Percentiles rank a stretch among this genome's conserved stretches.
These are phyloP conservation scores for Alternaria arbusti DNA, from an alignment of 2,329 filamentous ascomycete genomes.

Conservation along the genomic window DNA sequence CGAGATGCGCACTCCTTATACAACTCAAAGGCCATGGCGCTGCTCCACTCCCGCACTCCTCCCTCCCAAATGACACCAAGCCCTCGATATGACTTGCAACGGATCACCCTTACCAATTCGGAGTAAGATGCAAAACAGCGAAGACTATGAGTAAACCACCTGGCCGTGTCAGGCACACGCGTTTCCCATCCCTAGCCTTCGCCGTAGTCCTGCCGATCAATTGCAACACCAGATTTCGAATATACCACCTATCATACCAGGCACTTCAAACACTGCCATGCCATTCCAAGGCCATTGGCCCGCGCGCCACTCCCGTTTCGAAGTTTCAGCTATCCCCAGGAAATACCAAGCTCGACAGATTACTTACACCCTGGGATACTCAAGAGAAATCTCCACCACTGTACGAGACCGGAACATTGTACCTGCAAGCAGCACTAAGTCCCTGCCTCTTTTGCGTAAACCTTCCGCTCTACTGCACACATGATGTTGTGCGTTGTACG, in stretches of 20 bases:
- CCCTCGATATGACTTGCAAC: not conserved
- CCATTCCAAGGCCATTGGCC: not conserved
- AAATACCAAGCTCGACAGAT: not conserved
- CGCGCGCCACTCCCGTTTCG: not conserved
- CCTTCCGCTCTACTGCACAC: not conserved
- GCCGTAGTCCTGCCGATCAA: not conserved
- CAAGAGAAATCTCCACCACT: not conserved
- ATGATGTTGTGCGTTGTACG: not conserved
- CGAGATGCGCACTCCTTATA: not conserved
- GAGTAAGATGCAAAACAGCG: not conserved
- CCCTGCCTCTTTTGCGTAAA: not conserved
- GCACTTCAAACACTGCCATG: not conserved
- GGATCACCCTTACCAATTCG: not conserved
- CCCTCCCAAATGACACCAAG: not conserved
- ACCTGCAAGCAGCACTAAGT: not conserved
- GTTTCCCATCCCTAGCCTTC: not conserved
- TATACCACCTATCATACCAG: conserved; percentile 2
- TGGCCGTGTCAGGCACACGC: not conserved
- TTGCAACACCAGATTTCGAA: not conserved
- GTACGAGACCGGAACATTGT: not conserved
- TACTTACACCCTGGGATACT: not conserved
- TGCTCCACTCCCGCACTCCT: not conserved
- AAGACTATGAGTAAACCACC: not conserved
- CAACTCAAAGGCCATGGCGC: not conserved
- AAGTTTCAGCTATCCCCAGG: not conserved